Evolutionary conservation across 2,329 filamentous ascomycete genomes (phyloP), one percentile per base, ranked within the genome.

Genomic region (Diaporthe nobilis): DNA sequence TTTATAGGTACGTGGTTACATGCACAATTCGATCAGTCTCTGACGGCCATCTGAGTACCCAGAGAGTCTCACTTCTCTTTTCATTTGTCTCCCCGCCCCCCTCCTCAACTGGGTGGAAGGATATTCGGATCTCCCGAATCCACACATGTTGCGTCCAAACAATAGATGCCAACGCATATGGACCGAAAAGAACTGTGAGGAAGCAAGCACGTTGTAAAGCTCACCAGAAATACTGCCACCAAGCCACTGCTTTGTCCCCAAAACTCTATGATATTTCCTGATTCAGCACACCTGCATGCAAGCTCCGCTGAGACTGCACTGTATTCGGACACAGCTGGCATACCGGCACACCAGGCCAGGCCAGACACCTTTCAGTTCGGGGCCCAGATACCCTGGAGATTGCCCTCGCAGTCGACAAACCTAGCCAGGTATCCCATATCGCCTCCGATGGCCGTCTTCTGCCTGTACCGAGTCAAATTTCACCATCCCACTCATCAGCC

Each of bases 321-420:
- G 15, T 22, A 9, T 20, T 28, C 28, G 15, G 3, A 34, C 20
- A 2, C 42, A n/a, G 12, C 17, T 42, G n/a, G 34, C 13, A 28
- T 10, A 15, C 4, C 44, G 20, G 17, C 15, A 22, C 31, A 8
- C 44, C 22, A 51, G 3, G 44, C 10, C n/a, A 22, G 13, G 22
- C 15, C 10, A 39, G 34, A 39, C 3, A 3, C 9, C 13, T 7
- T 53, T 71, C 44, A 75, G 4, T 55, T 34, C 28, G 39, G 65
- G 25, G 73, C 67, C 73, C 73, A 75, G 2, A 75, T 71, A 15
- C 73, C 73, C 44, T 75, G 73, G 9, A 75, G 76, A 75, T 86
- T 85, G n/a, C 82, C 84, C 78, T 86, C 84, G 13, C 80, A 80
- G 76, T 86, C 84, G 63, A 85, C 78, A 55, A 85, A 81, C 3